Base-by-base conservation (phyloP, 176 grass and related monocot genomes). In the Saccharum spontaneum region DNA sequence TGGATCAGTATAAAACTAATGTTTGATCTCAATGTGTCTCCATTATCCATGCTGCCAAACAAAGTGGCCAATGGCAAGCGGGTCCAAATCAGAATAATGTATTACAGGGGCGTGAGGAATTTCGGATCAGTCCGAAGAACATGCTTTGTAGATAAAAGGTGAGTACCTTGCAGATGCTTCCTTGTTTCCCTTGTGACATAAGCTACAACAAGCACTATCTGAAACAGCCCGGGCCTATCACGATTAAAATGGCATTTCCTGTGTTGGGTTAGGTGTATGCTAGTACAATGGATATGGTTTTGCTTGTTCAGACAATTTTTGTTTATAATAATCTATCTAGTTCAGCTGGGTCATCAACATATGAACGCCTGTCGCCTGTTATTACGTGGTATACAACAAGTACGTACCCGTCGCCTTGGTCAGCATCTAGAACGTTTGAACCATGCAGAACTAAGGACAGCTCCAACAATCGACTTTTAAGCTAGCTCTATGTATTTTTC, bases 31-130 rank as follows among this genome's bases (percentile, higher is more conserved):
- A 74, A 33, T 24, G 69, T 37, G 80, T 75, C 80, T 69, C 44
- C 38, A 20, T 84, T 75, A 79, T 39, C 62, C 14, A 37, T 80
- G 62, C 76, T 46, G 54, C 76, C 85, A 71, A 84, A 76, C 43
- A 45, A 84, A 65, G 49, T 6, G 64, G 22, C 76, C 40, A 87
- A 80, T 70, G 31, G 15, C 49, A 62, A 70, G 26, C 48, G 41
- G 30, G 23, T 54, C 63, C 70, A 81, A 81, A 79, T 83, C 48
- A 3, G 41, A 83, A 87, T 30, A 71, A 76, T 24, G 33, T 70
- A 34, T 74, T 44, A 69, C 73, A 76, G 52, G 80, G 84, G 81
- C 76, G 49, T 22, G 76, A 84, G 76, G 80, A 84, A 91, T 84
- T 69, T 61, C 28, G 61, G 48, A 87, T 83, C 54, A 83, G 67